phyloP scores from a whole-genome alignment of 768 basidiomycete genomes.

The Pisolithus microcarpus region DNA sequence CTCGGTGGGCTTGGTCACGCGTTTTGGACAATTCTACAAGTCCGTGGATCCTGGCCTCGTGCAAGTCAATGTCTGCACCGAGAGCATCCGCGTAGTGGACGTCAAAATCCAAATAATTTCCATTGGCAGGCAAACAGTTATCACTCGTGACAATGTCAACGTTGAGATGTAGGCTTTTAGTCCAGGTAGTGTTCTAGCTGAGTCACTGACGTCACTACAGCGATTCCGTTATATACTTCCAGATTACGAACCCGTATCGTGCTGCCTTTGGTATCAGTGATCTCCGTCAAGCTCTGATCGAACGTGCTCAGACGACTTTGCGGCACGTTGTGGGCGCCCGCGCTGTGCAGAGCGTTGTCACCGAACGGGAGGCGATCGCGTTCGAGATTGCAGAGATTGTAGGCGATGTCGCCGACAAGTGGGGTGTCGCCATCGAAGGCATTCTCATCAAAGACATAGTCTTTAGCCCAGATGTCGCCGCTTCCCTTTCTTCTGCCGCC shows the following conservation, averaged over 20 bases:
- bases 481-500: constrained; percentile 88
- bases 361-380: constrained; percentile 94
- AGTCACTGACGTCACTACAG: constrained; percentile 30
- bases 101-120: constrained; percentile 94
- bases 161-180: constrained; percentile 68
- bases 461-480: constrained; percentile 85
- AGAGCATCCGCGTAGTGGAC: constrained; percentile 78
- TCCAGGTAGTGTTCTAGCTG: not conserved
- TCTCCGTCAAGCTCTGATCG: constrained; percentile 76
- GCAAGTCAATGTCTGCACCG: constrained; percentile 91
- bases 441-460: constrained; percentile 95
- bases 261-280: constrained; percentile 92
- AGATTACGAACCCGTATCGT: constrained; percentile 83
- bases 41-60: constrained; percentile 90
- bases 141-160: constrained; percentile 94
- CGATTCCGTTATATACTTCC: constrained; percentile 91
- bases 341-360: constrained; percentile 91
- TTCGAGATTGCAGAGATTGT: constrained; percentile 97
- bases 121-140: constrained; percentile 82
- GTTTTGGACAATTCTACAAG: constrained; percentile 96
- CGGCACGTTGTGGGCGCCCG: constrained; percentile 96
- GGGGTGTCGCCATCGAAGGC: constrained; percentile 95
- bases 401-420: constrained; percentile 85
- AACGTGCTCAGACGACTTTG: constrained; percentile 88
- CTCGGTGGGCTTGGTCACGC: constrained; percentile 82